A percentile compares a stretch with the other conserved stretches of the same genome.
phyloP scores from a whole-genome alignment of 2,329 filamentous ascomycete genomes.

The Bipolaris sorokiniana region DNA sequence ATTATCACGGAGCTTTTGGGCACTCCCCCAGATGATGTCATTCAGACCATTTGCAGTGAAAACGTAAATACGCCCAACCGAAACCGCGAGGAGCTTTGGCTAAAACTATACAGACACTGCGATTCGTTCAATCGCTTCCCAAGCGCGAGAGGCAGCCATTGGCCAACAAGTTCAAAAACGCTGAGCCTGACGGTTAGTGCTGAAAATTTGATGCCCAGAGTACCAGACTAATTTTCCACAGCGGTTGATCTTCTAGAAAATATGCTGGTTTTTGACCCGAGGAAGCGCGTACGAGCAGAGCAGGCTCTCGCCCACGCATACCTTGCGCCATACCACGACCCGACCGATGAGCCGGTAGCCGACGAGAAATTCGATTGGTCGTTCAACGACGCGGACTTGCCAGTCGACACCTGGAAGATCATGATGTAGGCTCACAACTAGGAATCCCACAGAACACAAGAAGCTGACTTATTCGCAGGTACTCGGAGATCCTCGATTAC shows the following conservation, averaged over 20 bases:
- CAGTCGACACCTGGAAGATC: conserved; percentile 99
- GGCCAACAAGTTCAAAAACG: conserved; percentile 90
- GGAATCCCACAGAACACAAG: neutral
- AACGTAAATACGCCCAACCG: conserved; percentile 65
- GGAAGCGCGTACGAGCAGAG: conserved; percentile 86
- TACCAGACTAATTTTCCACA: conserved; percentile 43
- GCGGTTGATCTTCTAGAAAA: conserved; percentile 92
- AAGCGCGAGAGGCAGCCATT: conserved; percentile 91
- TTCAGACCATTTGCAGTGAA: conserved; percentile 97
- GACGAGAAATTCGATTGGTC: conserved; percentile 99
- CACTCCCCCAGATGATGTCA: conserved; percentile 96
- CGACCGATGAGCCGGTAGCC: conserved; percentile 91
- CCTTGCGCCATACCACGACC: conserved; percentile 94
- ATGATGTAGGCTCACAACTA: conserved; percentile 76
- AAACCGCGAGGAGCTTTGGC: conserved; percentile 1
- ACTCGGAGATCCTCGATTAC: conserved; percentile 98
- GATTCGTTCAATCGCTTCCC: conserved; percentile 96
- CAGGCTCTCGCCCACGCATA: conserved; percentile 91
- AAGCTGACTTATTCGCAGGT: conserved; percentile 64
- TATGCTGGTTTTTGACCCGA: conserved; percentile 99
- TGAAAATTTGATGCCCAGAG: neutral
- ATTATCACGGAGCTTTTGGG: conserved; percentile 98
- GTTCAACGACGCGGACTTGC: conserved; percentile 96
- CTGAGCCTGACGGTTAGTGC: conserved; percentile 77
- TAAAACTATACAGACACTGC: conserved; percentile 70